Evolutionary conservation across 2,329 filamentous ascomycete species (phyloP).

Genomic region (Neofusicoccum umdonicola): DNA sequence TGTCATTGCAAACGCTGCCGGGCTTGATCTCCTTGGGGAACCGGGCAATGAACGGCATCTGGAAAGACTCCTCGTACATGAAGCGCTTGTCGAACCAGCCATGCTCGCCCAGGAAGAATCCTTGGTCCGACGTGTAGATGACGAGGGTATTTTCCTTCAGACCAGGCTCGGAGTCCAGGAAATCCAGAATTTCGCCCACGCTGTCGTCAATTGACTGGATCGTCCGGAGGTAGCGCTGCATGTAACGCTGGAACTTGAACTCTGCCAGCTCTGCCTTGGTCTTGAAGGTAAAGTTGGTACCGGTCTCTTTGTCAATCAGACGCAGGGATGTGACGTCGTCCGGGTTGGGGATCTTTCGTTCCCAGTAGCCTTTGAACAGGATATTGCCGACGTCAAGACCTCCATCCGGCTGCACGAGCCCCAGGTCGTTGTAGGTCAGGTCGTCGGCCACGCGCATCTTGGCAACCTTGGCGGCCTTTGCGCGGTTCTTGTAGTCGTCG

Average conservation of each 20-base stretch:
- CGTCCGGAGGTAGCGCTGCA: slow-evolving; percentile 55
- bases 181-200: slow-evolving; percentile 51
- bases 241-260: slow-evolving; percentile 58
- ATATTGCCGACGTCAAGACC: slow-evolving; percentile 39
- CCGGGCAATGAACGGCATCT: slow-evolving; percentile 55
- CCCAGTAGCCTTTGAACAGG: slow-evolving; percentile 25
- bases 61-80: slow-evolving; percentile 58
- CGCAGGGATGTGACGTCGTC: slow-evolving; percentile 31
- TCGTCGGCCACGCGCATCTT: slow-evolving; percentile 55
- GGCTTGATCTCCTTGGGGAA: slow-evolving; percentile 45
- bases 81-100: slow-evolving; percentile 60
- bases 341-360: slow-evolving; percentile 42
- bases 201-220: slow-evolving; percentile 55
- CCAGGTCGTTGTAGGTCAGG: slow-evolving; percentile 50
- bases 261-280: slow-evolving; percentile 44
- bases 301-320: slow-evolving; percentile 49
- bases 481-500: slow-evolving; percentile 56
- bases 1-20: slow-evolving; percentile 45
- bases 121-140: slow-evolving; percentile 56
- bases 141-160: slow-evolving; percentile 50
- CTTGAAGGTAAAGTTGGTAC: slow-evolving; percentile 47
- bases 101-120: slow-evolving; percentile 58
- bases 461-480: slow-evolving; percentile 48
- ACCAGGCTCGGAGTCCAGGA: slow-evolving; percentile 40
- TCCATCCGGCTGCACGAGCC: slow-evolving; percentile 53